phyloP scores from a whole-genome alignment of 75 land plant genomes.

The Picea glauca region DNA sequence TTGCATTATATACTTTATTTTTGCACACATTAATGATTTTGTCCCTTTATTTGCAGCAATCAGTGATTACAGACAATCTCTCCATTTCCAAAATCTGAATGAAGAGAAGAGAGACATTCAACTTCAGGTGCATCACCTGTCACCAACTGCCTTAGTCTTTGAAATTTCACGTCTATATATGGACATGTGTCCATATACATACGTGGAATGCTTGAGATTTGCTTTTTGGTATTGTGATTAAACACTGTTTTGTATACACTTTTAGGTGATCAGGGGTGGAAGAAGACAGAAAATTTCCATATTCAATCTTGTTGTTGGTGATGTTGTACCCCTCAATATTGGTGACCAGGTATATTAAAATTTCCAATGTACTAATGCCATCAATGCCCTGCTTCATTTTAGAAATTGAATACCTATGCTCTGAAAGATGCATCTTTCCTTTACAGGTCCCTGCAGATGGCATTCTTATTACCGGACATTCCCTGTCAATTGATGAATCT shows the following conservation, averaged over 20 bases:
- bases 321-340: constrained; percentile 74
- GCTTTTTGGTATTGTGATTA: neutral
- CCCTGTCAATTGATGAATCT: constrained; percentile 76
- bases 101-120: constrained; percentile 73
- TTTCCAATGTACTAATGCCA: neutral
- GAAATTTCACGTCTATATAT: neutral
- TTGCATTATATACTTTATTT: too few relatives aligned
- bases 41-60: constrained; percentile 24
- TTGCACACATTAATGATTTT: too few relatives aligned
- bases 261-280: constrained; percentile 71
- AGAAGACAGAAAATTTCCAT: constrained; percentile 64
- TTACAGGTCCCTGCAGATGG: constrained; percentile 88
- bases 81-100: constrained; percentile 70
- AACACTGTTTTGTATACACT: neutral
- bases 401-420: neutral
- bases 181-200: too few relatives aligned
- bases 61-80: constrained; percentile 77
- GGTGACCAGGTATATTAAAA: constrained; percentile 64
- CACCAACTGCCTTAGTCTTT: neutral
- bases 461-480: constrained; percentile 56
- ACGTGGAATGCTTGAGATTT: too few relatives aligned
- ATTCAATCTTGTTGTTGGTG: constrained; percentile 84
- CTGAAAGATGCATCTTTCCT: neutral
- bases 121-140: constrained; percentile 41
- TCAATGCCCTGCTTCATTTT: neutral